Evolutionary conservation across 257 asterid genomes (phyloP).

Genomic region (Nicotiana undulata): DNA sequence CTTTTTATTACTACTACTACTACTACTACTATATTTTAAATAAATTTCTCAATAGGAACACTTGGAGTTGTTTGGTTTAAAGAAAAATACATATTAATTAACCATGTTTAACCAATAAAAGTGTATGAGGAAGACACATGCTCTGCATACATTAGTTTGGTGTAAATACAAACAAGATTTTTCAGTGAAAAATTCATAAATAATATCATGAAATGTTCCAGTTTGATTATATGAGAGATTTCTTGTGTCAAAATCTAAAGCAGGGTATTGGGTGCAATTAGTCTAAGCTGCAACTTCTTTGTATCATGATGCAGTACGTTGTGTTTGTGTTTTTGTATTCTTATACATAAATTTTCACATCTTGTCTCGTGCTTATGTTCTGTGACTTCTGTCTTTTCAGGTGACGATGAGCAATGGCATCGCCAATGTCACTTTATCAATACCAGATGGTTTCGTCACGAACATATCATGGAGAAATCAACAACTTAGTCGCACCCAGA

Average conservation of each 20-base stretch:
- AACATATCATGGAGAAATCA: too few species aligned
- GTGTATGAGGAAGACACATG: too few species aligned
- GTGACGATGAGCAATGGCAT: constrained; percentile 56
- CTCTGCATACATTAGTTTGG: background rate
- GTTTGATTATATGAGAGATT: background rate
- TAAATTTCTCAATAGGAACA: too few species aligned
- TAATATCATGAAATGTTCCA: background rate
- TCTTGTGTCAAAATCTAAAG: background rate
- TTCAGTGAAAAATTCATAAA: background rate
- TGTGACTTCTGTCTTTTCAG: constrained; percentile 19
- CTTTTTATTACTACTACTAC: too few species aligned
- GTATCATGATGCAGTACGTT: background rate
- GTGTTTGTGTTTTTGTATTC: background rate
- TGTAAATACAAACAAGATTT: background rate
- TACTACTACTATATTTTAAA: too few species aligned
- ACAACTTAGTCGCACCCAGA: constrained; percentile 31
- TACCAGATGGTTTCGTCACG: too few species aligned
- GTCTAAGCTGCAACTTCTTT: background rate
- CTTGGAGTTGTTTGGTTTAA: too few species aligned
- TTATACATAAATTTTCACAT: background rate
- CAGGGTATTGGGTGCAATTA: background rate
- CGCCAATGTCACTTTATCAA: too few species aligned
- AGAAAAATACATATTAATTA: too few species aligned
- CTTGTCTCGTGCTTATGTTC: background rate
- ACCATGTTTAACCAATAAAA: too few species aligned